A percentile compares a stretch with the other conserved stretches of the same genome.
Conservation (phyloP, 2,329 filamentous ascomycete species). For the Aspergillus sp. region DNA sequence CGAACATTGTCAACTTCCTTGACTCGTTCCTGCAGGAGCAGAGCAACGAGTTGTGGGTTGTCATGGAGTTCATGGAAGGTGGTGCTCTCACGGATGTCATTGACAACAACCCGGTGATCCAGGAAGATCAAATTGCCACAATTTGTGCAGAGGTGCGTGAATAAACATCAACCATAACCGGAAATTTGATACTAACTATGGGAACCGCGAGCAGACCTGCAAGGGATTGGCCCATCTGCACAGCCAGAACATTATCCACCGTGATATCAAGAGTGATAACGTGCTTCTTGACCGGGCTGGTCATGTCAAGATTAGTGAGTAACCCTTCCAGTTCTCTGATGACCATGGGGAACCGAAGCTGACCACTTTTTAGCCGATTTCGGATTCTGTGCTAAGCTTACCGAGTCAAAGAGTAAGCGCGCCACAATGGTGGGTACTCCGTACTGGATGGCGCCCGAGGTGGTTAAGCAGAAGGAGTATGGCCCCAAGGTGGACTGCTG, state of each 20-base stretch:
- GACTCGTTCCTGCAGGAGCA: constrained; percentile 96
- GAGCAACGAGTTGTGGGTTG: constrained; percentile 95
- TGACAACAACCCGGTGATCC: constrained; percentile 92
- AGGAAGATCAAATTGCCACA: constrained; percentile 95
- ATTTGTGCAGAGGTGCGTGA: constrained; percentile 86
- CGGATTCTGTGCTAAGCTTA: constrained; percentile 97
- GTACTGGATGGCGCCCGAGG: constrained; percentile 99
- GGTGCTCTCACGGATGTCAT: constrained; percentile 97
- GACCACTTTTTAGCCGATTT: constrained; percentile 77
- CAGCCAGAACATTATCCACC: constrained; percentile 94
- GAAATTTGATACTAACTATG: constrained; percentile 14
- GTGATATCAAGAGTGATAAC: constrained; percentile 99
- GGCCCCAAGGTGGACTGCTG: constrained; percentile 98
- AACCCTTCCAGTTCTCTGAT: neutral
- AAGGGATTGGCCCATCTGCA: constrained; percentile 92
- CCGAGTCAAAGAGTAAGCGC: constrained; percentile 93
- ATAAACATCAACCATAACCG: neutral
- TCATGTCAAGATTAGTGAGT: constrained; percentile 95
- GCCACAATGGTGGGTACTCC: constrained; percentile 99
- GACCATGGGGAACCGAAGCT: constrained; percentile 22
- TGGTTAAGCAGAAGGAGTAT: constrained; percentile 99
- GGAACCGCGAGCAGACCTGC: constrained; percentile 71
- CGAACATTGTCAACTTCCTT: constrained; percentile 98
- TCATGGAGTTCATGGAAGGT: constrained; percentile 99
- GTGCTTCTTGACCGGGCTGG: constrained; percentile 91